A percentile compares a stretch with the other conserved stretches of the same genome.
Evolutionary conservation across 1,284 basidiomycete genomes (phyloP).

Genomic region (Athelia sp.): DNA sequence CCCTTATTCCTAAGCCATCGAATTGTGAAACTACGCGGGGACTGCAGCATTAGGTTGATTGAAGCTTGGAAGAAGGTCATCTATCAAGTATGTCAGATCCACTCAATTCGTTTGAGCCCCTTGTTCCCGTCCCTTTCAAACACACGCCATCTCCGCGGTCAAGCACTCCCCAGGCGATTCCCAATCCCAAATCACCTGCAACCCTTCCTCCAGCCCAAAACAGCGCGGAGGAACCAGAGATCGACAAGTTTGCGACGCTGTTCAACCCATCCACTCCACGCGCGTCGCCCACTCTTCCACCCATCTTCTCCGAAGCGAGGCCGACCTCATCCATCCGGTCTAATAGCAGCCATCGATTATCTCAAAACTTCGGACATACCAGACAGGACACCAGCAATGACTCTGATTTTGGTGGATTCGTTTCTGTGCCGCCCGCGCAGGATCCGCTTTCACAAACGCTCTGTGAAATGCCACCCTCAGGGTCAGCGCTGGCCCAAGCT

Average conservation of each 20-base stretch:
- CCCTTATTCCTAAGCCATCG: too few species aligned
- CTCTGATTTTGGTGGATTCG: constrained; percentile 65
- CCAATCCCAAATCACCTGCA: background rate
- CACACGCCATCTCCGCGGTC: background rate
- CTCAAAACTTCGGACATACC: constrained; percentile 5
- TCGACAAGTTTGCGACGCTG: constrained; percentile 35
- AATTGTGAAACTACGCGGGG: too few species aligned
- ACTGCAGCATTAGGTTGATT: too few species aligned
- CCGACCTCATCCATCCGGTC: constrained; percentile 5
- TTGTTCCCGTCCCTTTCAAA: background rate
- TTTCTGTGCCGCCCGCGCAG: constrained; percentile 54
- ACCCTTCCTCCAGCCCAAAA: background rate
- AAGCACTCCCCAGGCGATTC: background rate
- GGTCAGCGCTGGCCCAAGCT: constrained; percentile 1
- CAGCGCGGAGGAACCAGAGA: constrained; percentile 12
- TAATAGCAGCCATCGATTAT: background rate
- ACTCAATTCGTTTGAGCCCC: background rate
- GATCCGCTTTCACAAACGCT: constrained; percentile 41
- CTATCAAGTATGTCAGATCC: background rate
- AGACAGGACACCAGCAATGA: constrained; percentile 20
- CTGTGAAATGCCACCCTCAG: background rate
- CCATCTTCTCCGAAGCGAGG: constrained; percentile 5
- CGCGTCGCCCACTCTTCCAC: constrained; percentile 25
- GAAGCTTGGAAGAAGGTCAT: background rate
- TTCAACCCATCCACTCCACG: constrained; percentile 37